Evolutionary conservation across 2,329 filamentous ascomycete species (phyloP).

Genomic region (Aspergillus brunneoviolaceus): DNA sequence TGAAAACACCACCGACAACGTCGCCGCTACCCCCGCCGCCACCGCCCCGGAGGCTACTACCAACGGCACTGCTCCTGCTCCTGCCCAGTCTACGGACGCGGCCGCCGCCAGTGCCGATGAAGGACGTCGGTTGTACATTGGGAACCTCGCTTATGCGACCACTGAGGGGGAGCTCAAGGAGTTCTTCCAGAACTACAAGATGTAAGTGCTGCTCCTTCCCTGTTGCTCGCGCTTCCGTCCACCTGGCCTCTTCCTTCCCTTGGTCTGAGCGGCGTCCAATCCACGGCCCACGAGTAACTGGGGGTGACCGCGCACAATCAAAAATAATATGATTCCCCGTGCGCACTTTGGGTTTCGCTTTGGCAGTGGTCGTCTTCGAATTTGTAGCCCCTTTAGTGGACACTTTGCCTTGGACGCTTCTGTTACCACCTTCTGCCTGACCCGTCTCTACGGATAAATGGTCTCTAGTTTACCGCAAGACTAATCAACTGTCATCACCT

Average conservation of each 20-base stretch:
- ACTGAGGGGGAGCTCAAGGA: slow-evolving; percentile 99
- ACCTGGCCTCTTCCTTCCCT: slow-evolving; percentile 1
- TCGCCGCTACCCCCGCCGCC: slow-evolving; percentile 64
- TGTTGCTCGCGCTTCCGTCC: slow-evolving; percentile 1
- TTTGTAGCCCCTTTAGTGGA: slow-evolving; percentile 3
- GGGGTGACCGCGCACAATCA: too few relatives aligned
- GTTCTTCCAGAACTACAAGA: slow-evolving; percentile 99
- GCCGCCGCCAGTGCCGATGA: slow-evolving; percentile 96
- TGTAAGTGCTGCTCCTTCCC: slow-evolving; percentile 65
- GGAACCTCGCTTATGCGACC: slow-evolving; percentile 99
- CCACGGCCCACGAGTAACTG: too few relatives aligned
- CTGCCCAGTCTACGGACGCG: slow-evolving; percentile 74
- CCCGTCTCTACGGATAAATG: too few relatives aligned
- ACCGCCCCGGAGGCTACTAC: slow-evolving; percentile 56
- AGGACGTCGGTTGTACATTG: slow-evolving; percentile 98
- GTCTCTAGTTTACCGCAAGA: too few relatives aligned
- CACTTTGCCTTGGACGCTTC: neutral
- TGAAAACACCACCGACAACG: slow-evolving; percentile 67
- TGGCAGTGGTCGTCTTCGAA: neutral
- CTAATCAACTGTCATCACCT: slow-evolving; percentile 26
- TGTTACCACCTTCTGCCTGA: neutral
- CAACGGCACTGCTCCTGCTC: slow-evolving; percentile 64
- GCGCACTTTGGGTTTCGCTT: too few relatives aligned
- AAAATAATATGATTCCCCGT: too few relatives aligned
- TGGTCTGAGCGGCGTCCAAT: slow-evolving; percentile 3